phyloP scores from a whole-genome alignment of 2,329 filamentous ascomycete genomes.

The Orbilia blumenaviensis region DNA sequence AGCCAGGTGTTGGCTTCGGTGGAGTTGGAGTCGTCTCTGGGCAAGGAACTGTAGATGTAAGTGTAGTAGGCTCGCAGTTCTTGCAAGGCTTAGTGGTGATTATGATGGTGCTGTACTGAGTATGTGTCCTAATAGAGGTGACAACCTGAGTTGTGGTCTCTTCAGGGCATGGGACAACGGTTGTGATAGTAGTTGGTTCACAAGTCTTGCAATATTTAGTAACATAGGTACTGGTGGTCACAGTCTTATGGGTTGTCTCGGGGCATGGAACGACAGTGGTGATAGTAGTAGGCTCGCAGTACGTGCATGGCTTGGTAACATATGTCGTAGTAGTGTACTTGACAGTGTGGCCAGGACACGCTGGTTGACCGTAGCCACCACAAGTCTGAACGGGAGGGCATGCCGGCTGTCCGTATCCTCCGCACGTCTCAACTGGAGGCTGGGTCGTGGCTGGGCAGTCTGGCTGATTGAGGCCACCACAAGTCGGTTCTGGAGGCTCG shows the following conservation, averaged over 20 bases:
- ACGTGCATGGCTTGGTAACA: conserved; percentile 7
- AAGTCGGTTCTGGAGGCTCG: not conserved
- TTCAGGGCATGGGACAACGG: conserved; percentile 14
- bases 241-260: not conserved
- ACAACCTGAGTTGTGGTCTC: not conserved
- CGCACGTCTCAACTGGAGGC: not conserved
- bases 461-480: not conserved
- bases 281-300: conserved; percentile 7
- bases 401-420: not conserved
- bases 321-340: conserved; percentile 2
- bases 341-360: not conserved
- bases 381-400: not conserved
- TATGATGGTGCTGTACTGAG: conserved; percentile 8
- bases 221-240: conserved; percentile 18
- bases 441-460: not conserved
- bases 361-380: not conserved
- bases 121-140: not conserved
- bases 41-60: conserved; percentile 27
- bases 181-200: conserved; percentile 14
- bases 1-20: not conserved
- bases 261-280: conserved; percentile 2
- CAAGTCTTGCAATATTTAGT: conserved; percentile 20
- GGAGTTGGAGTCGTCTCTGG: conserved; percentile 1
- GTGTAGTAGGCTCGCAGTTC: conserved; percentile 22
- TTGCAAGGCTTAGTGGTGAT: conserved; percentile 35